phyloP scores from a whole-genome alignment of 73 alveolate species.

The Diophrys sp. region DNA sequence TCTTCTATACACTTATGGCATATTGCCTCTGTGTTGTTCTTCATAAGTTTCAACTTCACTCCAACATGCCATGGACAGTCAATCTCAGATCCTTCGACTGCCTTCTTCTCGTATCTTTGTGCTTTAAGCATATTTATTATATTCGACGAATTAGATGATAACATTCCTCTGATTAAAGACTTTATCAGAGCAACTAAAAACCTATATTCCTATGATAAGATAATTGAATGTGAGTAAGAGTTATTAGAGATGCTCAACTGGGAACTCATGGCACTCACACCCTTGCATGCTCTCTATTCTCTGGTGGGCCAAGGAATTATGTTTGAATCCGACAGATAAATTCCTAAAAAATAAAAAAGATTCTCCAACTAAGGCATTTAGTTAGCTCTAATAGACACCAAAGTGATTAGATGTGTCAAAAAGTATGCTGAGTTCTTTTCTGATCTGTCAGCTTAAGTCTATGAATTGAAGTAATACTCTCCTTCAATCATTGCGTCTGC shows the following conservation, averaged over 20 bases:
- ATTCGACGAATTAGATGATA: constrained; percentile 49
- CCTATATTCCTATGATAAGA: constrained; percentile 17
- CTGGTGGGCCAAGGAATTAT: constrained; percentile 8
- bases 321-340: background rate
- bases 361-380: too few species aligned
- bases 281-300: constrained; percentile 34
- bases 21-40: too few species aligned
- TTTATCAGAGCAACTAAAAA: constrained; percentile 10
- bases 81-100: too few species aligned
- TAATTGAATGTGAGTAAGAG: constrained; percentile 11
- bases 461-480: constrained; percentile 19
- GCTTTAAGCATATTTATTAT: too few species aligned
- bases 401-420: constrained; percentile 29
- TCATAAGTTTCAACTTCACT: too few species aligned
- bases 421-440: constrained; percentile 52
- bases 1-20: too few species aligned
- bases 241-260: constrained; percentile 21
- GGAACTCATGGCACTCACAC: constrained; percentile 34
- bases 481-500: constrained; percentile 39
- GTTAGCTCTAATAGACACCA: constrained; percentile 20
- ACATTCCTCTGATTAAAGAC: constrained; percentile 47
- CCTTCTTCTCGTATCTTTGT: too few species aligned
- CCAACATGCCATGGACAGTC: too few species aligned
- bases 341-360: background rate
- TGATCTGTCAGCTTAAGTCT: constrained; percentile 34